phyloP scores from a whole-genome alignment of 257 asterid genomes.

The Forsythia suspensa region DNA sequence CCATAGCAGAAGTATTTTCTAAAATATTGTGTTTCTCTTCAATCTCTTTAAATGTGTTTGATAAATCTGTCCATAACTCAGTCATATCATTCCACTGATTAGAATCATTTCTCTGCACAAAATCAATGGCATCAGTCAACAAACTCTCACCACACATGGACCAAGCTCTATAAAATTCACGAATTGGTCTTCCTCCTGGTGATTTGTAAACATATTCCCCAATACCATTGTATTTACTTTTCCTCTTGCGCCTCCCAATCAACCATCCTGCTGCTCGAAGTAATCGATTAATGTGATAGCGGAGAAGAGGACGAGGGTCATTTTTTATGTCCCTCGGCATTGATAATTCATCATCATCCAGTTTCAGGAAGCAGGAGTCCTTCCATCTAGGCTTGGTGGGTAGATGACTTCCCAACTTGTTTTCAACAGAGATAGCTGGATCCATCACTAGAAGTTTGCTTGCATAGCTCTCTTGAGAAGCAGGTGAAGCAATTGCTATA shows the following conservation, averaged over 20 bases:
- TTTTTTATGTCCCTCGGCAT: conserved; percentile 69
- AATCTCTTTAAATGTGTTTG: conserved; percentile 53
- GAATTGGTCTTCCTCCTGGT: conserved; percentile 93
- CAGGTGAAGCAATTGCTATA: conserved; percentile 63
- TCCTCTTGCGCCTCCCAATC: conserved; percentile 92
- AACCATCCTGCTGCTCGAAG: conserved; percentile 91
- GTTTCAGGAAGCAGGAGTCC: conserved; percentile 77
- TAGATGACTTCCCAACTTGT: conserved; percentile 37
- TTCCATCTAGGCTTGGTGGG: conserved; percentile 84
- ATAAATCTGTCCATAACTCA: conserved; percentile 73
- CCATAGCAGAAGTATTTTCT: conserved; percentile 63
- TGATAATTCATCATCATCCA: conserved; percentile 69
- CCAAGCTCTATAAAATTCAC: conserved; percentile 96
- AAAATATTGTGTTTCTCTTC: conserved; percentile 51
- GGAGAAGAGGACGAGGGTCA: conserved; percentile 95
- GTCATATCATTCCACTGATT: conserved; percentile 71
- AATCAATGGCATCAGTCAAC: conserved; percentile 44
- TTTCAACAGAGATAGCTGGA: conserved; percentile 39
- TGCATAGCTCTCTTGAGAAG: conserved; percentile 86
- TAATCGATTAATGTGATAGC: conserved; percentile 85
- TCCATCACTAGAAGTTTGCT: conserved; percentile 56
- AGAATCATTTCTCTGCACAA: conserved; percentile 43
- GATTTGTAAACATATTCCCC: conserved; percentile 92
- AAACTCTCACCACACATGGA: conserved; percentile 72
- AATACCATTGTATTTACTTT: conserved; percentile 66